Percentiles rank a stretch among this genome's conserved stretches.
phyloP scores from a whole-genome alignment of 345 rosid species.

The Cochlearia excelsa region DNA sequence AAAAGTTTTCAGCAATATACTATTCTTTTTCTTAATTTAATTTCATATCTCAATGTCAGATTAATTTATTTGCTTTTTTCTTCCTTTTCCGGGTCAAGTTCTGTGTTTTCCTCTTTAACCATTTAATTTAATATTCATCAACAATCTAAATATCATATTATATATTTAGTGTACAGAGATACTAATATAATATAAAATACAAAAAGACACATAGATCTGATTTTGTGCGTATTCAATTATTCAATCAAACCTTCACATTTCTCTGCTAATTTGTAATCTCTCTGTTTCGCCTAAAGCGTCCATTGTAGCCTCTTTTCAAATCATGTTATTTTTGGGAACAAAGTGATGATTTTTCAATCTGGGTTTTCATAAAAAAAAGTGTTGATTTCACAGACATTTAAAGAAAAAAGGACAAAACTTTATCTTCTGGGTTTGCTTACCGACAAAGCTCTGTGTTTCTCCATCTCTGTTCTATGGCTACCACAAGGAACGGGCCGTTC shows the following conservation, averaged over 20 bases:
- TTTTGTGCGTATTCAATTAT: constrained; percentile 5
- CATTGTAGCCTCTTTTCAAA: constrained; percentile 18
- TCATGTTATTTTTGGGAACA: not conserved
- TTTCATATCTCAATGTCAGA: not conserved
- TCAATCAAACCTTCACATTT: constrained; percentile 11
- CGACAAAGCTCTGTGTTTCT: constrained; percentile 16
- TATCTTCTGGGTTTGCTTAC: constrained; percentile 13
- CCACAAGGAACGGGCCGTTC: constrained; percentile 45
- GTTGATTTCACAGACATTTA: constrained; percentile 5
- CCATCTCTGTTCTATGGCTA: constrained; percentile 31
- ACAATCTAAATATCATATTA: not conserved
- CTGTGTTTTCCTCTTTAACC: not conserved
- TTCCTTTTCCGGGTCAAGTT: not conserved
- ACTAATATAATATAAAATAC: constrained; percentile 5
- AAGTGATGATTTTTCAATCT: constrained; percentile 16
- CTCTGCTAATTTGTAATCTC: not conserved
- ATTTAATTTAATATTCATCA: not conserved
- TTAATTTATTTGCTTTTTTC: not conserved
- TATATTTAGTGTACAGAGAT: not conserved
- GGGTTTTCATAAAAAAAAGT: constrained; percentile 4
- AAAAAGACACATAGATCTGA: constrained; percentile 20
- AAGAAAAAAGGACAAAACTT: not conserved
- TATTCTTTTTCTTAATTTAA: not conserved
- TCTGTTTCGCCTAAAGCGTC: not conserved
- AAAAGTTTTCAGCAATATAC: not conserved